Evolutionary conservation across 371 early-diverging fungal genomes (phyloP).

Genomic region (Mucor indicus): DNA sequence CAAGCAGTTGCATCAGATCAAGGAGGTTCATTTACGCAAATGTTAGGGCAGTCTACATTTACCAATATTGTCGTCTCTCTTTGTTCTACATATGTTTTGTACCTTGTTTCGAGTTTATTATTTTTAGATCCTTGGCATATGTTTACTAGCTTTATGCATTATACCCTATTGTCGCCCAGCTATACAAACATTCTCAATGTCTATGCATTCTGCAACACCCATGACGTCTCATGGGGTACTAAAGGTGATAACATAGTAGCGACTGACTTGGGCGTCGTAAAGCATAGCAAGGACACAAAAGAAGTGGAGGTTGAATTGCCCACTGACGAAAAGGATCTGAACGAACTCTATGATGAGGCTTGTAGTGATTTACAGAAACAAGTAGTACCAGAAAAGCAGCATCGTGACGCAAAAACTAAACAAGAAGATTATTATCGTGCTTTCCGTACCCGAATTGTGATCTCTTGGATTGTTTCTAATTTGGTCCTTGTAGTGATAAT

Average conservation of each 20-base stretch:
- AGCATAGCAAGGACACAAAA: conserved; percentile 34
- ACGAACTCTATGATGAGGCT: conserved; percentile 74
- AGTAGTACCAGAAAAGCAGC: conserved; percentile 48
- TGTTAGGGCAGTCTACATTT: conserved; percentile 39
- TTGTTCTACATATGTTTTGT: conserved; percentile 64
- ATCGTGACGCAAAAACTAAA: conserved; percentile 77
- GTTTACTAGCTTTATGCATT: conserved; percentile 66
- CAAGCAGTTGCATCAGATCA: conserved; percentile 23
- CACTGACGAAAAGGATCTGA: conserved; percentile 73
- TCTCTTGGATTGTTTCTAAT: conserved; percentile 86
- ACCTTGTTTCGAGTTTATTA: conserved; percentile 60
- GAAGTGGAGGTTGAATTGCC: conserved; percentile 66
- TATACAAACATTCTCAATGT: conserved; percentile 88
- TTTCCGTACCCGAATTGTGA: conserved; percentile 84
- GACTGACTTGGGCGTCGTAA: conserved; percentile 46
- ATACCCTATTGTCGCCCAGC: conserved; percentile 77
- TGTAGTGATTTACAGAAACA: conserved; percentile 50
- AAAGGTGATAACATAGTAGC: conserved; percentile 41
- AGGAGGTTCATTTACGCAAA: conserved; percentile 11
- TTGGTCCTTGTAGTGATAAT: conserved; percentile 64
- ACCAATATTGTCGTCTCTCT: conserved; percentile 59
- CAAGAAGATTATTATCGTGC: conserved; percentile 87
- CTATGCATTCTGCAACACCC: conserved; percentile 87
- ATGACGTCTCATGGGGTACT: conserved; percentile 73
- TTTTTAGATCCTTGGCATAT: conserved; percentile 75